Evolutionary conservation across 2,329 filamentous ascomycete species (phyloP), one percentile per base, ranked within the genome.

Genomic region (Paracoccidioides lutzii): DNA sequence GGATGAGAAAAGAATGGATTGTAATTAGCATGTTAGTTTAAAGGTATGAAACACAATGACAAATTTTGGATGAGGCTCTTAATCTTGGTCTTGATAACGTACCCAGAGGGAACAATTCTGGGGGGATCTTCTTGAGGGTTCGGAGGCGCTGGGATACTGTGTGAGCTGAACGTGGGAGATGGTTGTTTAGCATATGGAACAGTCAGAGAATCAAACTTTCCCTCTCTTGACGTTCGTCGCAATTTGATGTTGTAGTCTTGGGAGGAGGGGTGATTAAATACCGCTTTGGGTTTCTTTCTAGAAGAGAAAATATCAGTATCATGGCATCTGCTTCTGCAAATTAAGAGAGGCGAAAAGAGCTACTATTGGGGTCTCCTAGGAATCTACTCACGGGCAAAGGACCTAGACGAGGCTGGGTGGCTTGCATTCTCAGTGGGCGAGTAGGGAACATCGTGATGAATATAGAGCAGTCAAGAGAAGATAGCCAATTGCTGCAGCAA

Each of bases 141-240:
- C 90, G 87, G 67, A 98, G 80, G 72, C 91, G 88, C 79, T 97
- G 93, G 63, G 91, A 95, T 75, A 97, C 83, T 67, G 91, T 96
- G 78, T 97, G 93, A 71, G 89, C 93, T 98, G 65, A 22, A 22
- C 33, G 15, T 37, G 43, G 40, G 33, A 22, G 14, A 30, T 42
- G 30, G 12, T 5, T 7, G 28, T 10, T 54, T 38, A 45, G 51
- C 15, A 12, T 9, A 35, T 12, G n/a, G n/a, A n/a, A 22, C 1
- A 22, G 22, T 2, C 22, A 22, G 22, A 22, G 22, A 22, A 22
- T 22, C 22, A 22, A 22, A 22, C 22, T 22, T 22, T 22, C 22
- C 22, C 22, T 22, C 22, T 22, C 22, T 1, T 22, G 22, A 22
- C 22, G 22, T 22, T 22, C 22, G 22, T 22, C 22, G 22, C 22